Evolutionary conservation across 257 asterid genomes (phyloP).

Genomic region (Solanum arcanum): DNA sequence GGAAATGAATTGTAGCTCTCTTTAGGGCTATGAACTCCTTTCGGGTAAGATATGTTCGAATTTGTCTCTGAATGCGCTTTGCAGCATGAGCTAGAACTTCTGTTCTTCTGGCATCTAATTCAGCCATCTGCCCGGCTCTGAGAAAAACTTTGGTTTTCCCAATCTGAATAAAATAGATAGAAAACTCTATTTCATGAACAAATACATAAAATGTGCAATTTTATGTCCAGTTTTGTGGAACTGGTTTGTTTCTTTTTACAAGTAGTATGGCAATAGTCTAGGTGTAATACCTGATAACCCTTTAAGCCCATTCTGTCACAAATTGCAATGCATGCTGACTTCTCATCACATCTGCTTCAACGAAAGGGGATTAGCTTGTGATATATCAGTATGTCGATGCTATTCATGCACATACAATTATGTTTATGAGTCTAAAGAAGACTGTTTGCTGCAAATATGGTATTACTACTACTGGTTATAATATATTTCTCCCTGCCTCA

Average conservation of each 20-base stretch:
- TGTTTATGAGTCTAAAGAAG: not conserved
- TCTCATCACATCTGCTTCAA: conserved; percentile 63
- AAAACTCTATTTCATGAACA: not conserved
- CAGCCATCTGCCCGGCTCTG: conserved; percentile 99
- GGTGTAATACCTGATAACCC: conserved; percentile 67
- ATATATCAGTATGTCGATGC: not conserved
- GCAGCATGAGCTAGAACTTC: conserved; percentile 78
- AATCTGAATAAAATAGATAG: conserved; percentile 32
- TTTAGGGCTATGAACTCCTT: conserved; percentile 60
- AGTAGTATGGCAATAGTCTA: not conserved
- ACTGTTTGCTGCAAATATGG: not conserved
- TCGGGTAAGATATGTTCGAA: conserved; percentile 61
- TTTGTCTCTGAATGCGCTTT: conserved; percentile 75
- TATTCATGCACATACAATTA: not conserved
- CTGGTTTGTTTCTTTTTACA: not conserved
- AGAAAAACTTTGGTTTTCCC: conserved; percentile 93
- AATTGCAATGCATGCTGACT: conserved; percentile 63
- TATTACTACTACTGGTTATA: not conserved
- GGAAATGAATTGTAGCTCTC: conserved; percentile 53
- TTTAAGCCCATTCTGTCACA: conserved; percentile 75
- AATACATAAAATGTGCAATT: not conserved
- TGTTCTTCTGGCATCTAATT: conserved; percentile 84
- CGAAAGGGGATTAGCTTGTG: not conserved
- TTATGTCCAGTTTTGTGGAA: not conserved
- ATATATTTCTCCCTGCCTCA: not conserved